Evolutionary conservation across 177 flowering plant genomes (phyloP), one percentile per base, ranked within the genome.

Genomic region (Vitis hybrid): DNA sequence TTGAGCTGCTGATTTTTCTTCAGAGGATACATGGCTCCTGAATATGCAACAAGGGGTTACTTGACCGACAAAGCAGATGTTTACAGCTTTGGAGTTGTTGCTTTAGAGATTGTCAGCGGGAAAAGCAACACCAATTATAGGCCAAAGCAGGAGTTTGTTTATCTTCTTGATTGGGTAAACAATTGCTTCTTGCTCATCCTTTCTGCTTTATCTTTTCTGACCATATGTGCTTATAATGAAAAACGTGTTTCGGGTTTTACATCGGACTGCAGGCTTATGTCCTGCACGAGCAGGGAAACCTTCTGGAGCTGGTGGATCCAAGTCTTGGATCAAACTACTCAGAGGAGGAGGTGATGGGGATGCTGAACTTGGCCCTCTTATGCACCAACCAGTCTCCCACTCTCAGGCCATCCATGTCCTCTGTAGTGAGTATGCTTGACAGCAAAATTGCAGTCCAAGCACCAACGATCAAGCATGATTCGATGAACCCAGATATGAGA

Each of bases 21-120:
- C 83, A 92, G 97, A 70, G 98, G 98, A 49, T 93, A 93, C 67
- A 93, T 93, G 97, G 98, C 98, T 48, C 98, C 98, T 14, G 98
- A 93, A 75, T 93, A 93, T 75, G 98, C 97, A 48, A 89, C 86
- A 93, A 80, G 98, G 68, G 98, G 98, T 54, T 86, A 91, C 75
- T 77, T 93, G 75, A 93, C 97, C 0, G 88, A 88, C 66, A 93
- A 93, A 74, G 98, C 98, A 62, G 98, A 93, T 78, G 92, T 93
- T 45, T 93, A 93, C 78, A 91, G 98, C 75, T 93, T 85, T 52
- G 94, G 98, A 65, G 60, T 93, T 60, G 93, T 93, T 56, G 73
- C 77, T 8, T 71, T 93, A 18, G 98, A 93, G 77, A 88, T 93
- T 73, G 93, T 89, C 30, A 91, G 97, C 70, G 97, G 98, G 45